phyloP scores from a whole-genome alignment of 2,329 filamentous ascomycete genomes.

The Magnaporthales sp. region DNA sequence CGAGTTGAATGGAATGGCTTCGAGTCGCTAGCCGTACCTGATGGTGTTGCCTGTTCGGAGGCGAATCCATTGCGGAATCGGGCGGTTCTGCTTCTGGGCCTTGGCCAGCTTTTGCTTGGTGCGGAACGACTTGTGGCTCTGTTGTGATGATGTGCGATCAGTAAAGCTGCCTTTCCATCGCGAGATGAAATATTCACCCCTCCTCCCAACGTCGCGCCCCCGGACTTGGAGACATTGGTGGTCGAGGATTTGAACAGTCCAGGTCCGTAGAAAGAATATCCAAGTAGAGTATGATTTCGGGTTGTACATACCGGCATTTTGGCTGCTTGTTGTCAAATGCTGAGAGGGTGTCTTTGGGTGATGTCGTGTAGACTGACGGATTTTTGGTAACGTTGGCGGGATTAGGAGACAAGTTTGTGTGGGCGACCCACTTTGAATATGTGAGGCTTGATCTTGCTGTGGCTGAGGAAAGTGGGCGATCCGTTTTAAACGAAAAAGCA shows the following conservation, averaged over 20 bases:
- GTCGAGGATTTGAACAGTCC: neutral
- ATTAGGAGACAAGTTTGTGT: conserved; percentile 3
- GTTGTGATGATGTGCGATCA: conserved; percentile 12
- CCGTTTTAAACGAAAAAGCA: neutral
- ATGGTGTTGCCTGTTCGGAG: conserved; percentile 98
- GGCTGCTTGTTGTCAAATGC: conserved; percentile 21
- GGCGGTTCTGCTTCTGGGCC: conserved; percentile 99
- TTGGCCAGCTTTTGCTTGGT: conserved; percentile 99
- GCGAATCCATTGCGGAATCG: conserved; percentile 99
- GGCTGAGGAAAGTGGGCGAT: neutral
- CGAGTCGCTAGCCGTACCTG: conserved; percentile 61
- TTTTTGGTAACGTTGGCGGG: neutral
- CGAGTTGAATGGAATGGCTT: neutral
- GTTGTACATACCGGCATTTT: conserved; percentile 29
- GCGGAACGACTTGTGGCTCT: conserved; percentile 99
- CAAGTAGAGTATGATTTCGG: neutral
- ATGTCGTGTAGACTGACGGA: neutral
- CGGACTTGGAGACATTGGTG: neutral
- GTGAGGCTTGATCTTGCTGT: neutral
- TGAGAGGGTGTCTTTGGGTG: conserved; percentile 9
- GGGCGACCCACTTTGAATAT: neutral
- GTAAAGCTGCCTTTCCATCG: neutral
- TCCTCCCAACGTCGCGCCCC: neutral
- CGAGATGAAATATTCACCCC: neutral
- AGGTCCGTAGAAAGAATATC: neutral